These are phyloP conservation scores for Rhinocladiella similis DNA, from an alignment of 2,329 filamentous ascomycete genomes.

Conservation along the genomic window DNA sequence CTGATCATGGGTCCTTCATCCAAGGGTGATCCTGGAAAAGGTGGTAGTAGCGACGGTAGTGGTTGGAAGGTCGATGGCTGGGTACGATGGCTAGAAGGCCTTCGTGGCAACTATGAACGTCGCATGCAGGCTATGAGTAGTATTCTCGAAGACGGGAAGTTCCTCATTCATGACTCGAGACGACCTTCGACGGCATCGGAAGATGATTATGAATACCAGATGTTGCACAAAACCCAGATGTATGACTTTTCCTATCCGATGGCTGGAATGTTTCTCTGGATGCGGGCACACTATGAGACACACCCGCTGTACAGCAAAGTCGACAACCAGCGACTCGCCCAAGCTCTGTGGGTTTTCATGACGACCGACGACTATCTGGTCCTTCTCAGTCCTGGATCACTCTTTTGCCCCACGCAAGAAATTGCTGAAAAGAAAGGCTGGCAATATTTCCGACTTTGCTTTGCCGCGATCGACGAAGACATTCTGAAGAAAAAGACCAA, in stretches of 20 bases:
- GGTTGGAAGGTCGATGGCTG: slow-evolving; percentile 82
- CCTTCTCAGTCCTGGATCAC: slow-evolving; percentile 67
- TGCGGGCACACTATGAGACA: slow-evolving; percentile 62
- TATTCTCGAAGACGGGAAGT: slow-evolving; percentile 68
- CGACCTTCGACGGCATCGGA: slow-evolving; percentile 17
- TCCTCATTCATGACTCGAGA: slow-evolving; percentile 39
- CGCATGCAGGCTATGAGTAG: slow-evolving; percentile 80
- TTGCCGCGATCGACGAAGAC: slow-evolving; percentile 77
- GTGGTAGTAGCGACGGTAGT: slow-evolving; percentile 52
- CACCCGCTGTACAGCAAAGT: slow-evolving; percentile 63
- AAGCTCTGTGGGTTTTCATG: slow-evolving; percentile 70
- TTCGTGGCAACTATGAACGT: slow-evolving; percentile 79
- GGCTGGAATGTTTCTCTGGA: slow-evolving; percentile 91
- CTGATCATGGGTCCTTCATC: slow-evolving; percentile 66
- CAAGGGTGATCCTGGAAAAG: slow-evolving; percentile 51
- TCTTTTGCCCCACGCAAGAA: slow-evolving; percentile 69
- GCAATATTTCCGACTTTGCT: slow-evolving; percentile 77
- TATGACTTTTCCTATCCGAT: slow-evolving; percentile 78
- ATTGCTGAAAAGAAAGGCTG: slow-evolving; percentile 62
- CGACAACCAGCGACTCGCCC: slow-evolving; percentile 57
- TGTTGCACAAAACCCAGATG: slow-evolving; percentile 72
- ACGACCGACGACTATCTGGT: slow-evolving; percentile 69
- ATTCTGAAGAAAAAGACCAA: slow-evolving; percentile 63
- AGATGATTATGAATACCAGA: slow-evolving; percentile 65
- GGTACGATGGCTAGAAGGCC: slow-evolving; percentile 86